Evolutionary conservation across 768 basidiomycete species (phyloP).

Genomic region (Boletus eberwhitei): DNA sequence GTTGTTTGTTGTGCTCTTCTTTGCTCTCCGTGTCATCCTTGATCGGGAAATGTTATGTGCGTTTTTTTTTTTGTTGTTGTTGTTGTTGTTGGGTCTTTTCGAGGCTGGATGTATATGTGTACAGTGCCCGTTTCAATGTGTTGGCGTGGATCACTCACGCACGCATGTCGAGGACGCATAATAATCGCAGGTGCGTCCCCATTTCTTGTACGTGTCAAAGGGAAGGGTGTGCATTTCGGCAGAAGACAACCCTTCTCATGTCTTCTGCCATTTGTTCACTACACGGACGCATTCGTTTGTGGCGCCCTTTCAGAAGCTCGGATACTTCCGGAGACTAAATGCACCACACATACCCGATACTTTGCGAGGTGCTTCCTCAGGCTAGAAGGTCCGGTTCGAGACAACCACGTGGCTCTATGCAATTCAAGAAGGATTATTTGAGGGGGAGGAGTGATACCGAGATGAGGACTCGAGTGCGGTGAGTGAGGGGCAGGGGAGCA

Average conservation of each 20-base stretch:
- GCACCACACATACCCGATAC: neutral
- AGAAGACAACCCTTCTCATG: neutral
- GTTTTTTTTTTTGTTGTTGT: neutral
- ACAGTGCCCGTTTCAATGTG: neutral
- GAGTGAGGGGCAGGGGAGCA: no score
- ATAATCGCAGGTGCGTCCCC: neutral
- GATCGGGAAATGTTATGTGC: neutral
- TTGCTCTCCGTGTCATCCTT: neutral
- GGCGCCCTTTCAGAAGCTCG: neutral
- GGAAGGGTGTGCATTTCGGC: neutral
- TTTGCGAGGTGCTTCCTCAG: neutral
- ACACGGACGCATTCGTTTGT: neutral
- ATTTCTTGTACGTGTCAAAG: neutral
- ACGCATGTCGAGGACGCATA: neutral
- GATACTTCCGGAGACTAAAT: neutral
- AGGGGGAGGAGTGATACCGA: no score
- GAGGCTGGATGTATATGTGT: neutral
- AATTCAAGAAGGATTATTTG: neutral
- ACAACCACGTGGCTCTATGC: neutral
- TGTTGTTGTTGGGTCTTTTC: neutral
- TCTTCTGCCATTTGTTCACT: neutral
- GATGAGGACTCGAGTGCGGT: no score
- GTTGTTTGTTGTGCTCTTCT: conserved; percentile 1
- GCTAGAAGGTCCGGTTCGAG: neutral
- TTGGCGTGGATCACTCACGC: neutral